Evolutionary conservation across 257 asterid genomes (phyloP), one percentile per base, ranked within the genome.

Genomic region (Fraxinus quadrangulata): DNA sequence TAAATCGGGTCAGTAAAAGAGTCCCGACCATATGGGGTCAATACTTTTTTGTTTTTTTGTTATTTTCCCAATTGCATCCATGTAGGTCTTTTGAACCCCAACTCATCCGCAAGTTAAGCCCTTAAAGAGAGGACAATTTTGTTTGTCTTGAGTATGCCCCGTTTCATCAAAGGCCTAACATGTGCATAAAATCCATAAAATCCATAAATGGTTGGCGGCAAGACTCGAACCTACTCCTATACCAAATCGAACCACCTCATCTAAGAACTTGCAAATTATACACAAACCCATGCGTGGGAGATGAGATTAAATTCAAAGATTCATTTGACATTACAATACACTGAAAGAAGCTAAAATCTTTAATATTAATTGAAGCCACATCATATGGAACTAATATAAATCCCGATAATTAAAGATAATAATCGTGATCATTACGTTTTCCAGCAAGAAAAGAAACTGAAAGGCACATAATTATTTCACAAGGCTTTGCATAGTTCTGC

Each of bases 401-500:
- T 36, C 47, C 9, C 36, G 69, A 75, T 12, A 37, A 67, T 9
- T 19, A 28, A 76, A 40, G 19, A 70, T 61, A 70, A 74, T 73
- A 80, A 70, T 28, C 70, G 49, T 33, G 65, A 74, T 31, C 61
- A 37, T 73, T 67, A 31, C 21, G 71, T 37, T 77, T 37, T 40
- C 68, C 71, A 76, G 31, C 73, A 75, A 54, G 72, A 31, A 68
- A 76, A 70, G 51, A 19, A 72, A n/a, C 24, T 30, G 21, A 45
- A 30, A 76, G 30, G 23, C 33, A 16, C 42, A 73, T 30, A 39
- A 31, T 16, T 45, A 67, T 72, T 31, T 19, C 23, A 39, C 37
- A 81, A 40, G 70, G 31, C 59, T 71, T 59, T 80, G 34, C 76
- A 24, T 39, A 31, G 1, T 23, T 37, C 75, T 5, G 76, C 6